A percentile compares a stretch with the other conserved stretches of the same genome.
Evolutionary conservation across 805 yeast genomes (phyloP).

Genomic region (Starmerella davenportii): DNA sequence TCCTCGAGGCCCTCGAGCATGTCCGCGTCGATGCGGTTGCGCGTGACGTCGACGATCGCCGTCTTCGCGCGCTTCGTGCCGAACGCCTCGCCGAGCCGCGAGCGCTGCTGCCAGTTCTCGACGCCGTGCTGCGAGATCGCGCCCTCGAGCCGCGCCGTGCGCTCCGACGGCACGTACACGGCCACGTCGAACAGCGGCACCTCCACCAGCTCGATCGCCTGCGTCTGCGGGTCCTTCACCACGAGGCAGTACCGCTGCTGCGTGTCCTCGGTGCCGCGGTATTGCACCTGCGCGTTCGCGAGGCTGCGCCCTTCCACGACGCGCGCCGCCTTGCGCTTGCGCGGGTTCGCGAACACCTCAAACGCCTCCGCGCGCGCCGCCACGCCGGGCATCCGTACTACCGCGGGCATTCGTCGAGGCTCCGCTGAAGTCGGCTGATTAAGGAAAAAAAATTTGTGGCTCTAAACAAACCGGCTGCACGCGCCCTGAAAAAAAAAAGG

Average conservation of each 20-base stretch:
- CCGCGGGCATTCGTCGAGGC: slow-evolving; percentile 24
- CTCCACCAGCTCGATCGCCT: slow-evolving; percentile 44
- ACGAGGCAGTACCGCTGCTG: slow-evolving; percentile 51
- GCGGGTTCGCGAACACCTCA: slow-evolving; percentile 32
- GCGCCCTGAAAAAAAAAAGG: too few species aligned
- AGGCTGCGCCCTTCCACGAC: slow-evolving; percentile 54
- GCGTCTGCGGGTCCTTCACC: slow-evolving; percentile 50
- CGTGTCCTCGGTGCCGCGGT: slow-evolving; percentile 34
- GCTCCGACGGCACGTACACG: slow-evolving; percentile 44
- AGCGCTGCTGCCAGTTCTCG: slow-evolving; percentile 42
- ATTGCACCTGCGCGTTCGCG: slow-evolving; percentile 42
- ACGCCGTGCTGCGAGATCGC: slow-evolving; percentile 38
- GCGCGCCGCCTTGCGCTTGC: slow-evolving; percentile 11
- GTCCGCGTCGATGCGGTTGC: slow-evolving; percentile 74
- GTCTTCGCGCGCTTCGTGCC: slow-evolving; percentile 95
- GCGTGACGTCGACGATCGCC: slow-evolving; percentile 62
- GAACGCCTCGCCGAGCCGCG: slow-evolving; percentile 80
- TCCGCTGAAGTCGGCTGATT: background rate
- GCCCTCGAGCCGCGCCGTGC: slow-evolving; percentile 43
- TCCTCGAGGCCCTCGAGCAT: slow-evolving; percentile 54
- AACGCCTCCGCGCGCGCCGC: slow-evolving; percentile 41
- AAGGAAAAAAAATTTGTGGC: background rate
- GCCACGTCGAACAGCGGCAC: slow-evolving; percentile 45
- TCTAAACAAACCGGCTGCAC: background rate
- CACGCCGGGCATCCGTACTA: slow-evolving; percentile 68